A percentile compares a stretch with the other conserved stretches of the same genome.
Evolutionary conservation across 495 filamentous ascomycete genomes (phyloP).

Genomic region (Pyrenopolyporus hunteri): DNA sequence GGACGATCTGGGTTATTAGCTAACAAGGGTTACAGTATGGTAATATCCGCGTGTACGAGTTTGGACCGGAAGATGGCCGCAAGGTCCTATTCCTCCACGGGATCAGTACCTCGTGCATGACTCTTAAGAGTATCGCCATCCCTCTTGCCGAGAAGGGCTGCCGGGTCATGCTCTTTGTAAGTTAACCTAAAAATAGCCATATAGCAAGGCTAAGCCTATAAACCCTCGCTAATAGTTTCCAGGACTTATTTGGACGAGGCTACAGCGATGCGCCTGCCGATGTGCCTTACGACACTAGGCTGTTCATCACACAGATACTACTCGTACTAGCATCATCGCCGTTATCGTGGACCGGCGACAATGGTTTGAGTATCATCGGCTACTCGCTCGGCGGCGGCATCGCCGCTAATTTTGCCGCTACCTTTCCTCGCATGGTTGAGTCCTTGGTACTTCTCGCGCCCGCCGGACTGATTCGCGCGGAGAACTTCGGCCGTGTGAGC

Average conservation of each 20-base stretch:
- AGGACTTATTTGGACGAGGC: conserved; percentile 79
- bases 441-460: conserved; percentile 78
- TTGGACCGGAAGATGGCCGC: conserved; percentile 77
- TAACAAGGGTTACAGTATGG: conserved; percentile 67
- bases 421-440: conserved; percentile 70
- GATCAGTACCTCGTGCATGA: conserved; percentile 81
- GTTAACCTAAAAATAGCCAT: neutral
- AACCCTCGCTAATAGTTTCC: neutral
- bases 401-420: conserved; percentile 70
- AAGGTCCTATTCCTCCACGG: conserved; percentile 87
- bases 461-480: conserved; percentile 58
- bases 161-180: conserved; percentile 78
- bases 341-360: conserved; percentile 53
- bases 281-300: conserved; percentile 67
- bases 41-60: conserved; percentile 84
- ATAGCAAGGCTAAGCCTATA: neutral
- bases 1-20: neutral
- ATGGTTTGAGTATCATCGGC: conserved; percentile 71
- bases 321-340: conserved; percentile 71
- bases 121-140: conserved; percentile 70
- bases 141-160: conserved; percentile 75
- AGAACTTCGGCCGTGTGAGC: conserved; percentile 50
- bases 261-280: conserved; percentile 74
- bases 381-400: conserved; percentile 87
- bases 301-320: conserved; percentile 77